phyloP scores from a whole-genome alignment of 257 asterid species.

The Capsicum rhomboideum region DNA sequence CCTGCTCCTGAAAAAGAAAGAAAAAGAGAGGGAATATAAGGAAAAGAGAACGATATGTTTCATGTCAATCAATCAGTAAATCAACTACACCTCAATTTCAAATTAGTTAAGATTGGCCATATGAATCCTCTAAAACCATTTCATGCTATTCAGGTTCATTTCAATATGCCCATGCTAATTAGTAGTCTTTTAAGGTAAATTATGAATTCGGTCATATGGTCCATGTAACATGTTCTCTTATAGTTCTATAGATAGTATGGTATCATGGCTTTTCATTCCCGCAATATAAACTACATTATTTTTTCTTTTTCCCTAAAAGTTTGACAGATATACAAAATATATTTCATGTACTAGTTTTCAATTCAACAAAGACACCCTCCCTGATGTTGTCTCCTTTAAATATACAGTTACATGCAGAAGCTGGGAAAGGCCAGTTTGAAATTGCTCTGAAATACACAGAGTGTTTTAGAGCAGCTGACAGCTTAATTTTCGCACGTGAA shows the following conservation, averaged over 20 bases:
- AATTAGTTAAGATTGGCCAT: not conserved
- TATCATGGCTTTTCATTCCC: not conserved
- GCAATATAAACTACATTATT: not conserved
- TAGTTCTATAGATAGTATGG: not conserved
- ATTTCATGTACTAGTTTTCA: not conserved
- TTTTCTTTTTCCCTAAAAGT: not conserved
- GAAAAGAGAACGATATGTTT: not conserved
- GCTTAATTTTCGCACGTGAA: constrained; percentile 72
- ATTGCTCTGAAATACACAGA: constrained; percentile 58
- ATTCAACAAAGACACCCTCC: not conserved
- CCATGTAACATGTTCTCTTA: not conserved
- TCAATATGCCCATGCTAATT: not conserved
- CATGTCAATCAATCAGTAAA: not conserved
- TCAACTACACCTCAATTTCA: not conserved
- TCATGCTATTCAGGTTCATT: not conserved
- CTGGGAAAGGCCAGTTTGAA: constrained; percentile 89
- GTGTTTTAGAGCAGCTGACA: constrained; percentile 64
- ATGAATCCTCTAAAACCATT: not conserved
- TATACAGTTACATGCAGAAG: constrained; percentile 72
- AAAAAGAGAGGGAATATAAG: not conserved
- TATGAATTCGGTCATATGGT: not conserved
- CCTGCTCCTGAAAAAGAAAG: not conserved
- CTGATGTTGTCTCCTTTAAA: constrained; percentile 7
- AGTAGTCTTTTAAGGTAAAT: not conserved
- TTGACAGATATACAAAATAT: not conserved